Evolutionary conservation across 2,329 filamentous ascomycete species (phyloP), one percentile per base, ranked within the genome.

Genomic region (Triangularia setosa): DNA sequence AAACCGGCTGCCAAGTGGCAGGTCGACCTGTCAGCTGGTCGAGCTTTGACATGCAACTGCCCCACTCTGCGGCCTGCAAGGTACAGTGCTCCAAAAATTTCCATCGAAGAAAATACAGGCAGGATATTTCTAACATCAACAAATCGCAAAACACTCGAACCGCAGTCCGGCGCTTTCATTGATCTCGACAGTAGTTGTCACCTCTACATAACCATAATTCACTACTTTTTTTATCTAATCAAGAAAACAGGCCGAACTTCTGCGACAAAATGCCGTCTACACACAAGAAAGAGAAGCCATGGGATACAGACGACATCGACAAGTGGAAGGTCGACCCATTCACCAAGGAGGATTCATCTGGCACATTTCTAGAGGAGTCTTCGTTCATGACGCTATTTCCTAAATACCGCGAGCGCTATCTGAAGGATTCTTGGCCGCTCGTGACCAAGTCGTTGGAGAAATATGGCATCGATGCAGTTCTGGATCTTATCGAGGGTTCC

Each of bases 301-400:
- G 93, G 93, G 93, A 97, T 73, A 96, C 93, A 63, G 93, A 96
- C 68, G 95, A 97, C 73, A 92, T 98, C 69, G 94, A 98, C 80
- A 96, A 97, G 77, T 98, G 93, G 93, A 94, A 93, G 87, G 81
- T 93, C 72, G 93, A 97, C 44, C 79, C 87, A 27, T 98, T 98
- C 79, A 94, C 87, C 79, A 98, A 98, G 78, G 79, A 81, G 30
- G 92, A 72, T 25, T 67, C 66, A 16, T 67, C 86, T 62, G 95
- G 95, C 69, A 90, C 90, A 21, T 96, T 99, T 75, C 85, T 89
- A 61, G 94, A 99, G 78, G 95, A 98, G 80, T 97, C 92, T 1
- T 93, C 91, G 4, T 99, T 99, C 76, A 83, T 83, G 69, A 90
- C 87, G 0, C 81, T 98, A 6, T 98, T 98, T 75, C 95, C 95